These are phyloP conservation scores for Aspergillus neoniger DNA, from an alignment of 2,329 filamentous ascomycete species.

Conservation along the genomic window DNA sequence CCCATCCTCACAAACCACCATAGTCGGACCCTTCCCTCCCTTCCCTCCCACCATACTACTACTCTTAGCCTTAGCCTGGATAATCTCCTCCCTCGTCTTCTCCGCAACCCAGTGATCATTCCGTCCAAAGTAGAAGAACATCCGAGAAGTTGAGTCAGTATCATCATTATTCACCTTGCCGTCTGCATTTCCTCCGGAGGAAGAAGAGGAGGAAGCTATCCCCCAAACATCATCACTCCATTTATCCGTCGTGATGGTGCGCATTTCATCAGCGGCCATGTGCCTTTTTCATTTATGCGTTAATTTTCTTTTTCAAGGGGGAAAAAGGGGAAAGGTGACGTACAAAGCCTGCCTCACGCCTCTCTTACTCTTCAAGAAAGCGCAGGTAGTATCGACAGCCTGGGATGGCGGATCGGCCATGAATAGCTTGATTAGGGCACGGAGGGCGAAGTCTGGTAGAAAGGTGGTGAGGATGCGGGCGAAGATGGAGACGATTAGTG, in stretches of 20 bases:
- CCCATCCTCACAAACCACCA: slow-evolving; percentile 58
- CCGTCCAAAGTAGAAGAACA: slow-evolving; percentile 62
- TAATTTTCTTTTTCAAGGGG: background rate
- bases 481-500: slow-evolving; percentile 40
- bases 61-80: slow-evolving; percentile 43
- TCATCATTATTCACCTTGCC: no score
- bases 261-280: slow-evolving; percentile 62
- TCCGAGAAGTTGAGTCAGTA: slow-evolving; percentile 30
- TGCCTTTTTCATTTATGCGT: slow-evolving; percentile 25
- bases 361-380: slow-evolving; percentile 51
- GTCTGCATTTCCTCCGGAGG: no score
- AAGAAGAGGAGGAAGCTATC: slow-evolving; percentile 31
- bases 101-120: slow-evolving; percentile 65
- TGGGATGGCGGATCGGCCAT: slow-evolving; percentile 43
- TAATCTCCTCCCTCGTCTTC: slow-evolving; percentile 57
- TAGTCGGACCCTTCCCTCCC: slow-evolving; percentile 44
- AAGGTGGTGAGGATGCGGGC: slow-evolving; percentile 46
- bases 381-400: slow-evolving; percentile 51
- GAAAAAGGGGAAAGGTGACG: slow-evolving; percentile 19
- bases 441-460: slow-evolving; percentile 44
- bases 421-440: slow-evolving; percentile 43
- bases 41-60: background rate
- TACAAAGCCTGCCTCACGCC: slow-evolving; percentile 59
- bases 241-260: slow-evolving; percentile 56
- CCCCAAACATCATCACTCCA: slow-evolving; percentile 65